Evolutionary conservation across 2,329 filamentous ascomycete genomes (phyloP).

Genomic region (Aureobasidium sp.): DNA sequence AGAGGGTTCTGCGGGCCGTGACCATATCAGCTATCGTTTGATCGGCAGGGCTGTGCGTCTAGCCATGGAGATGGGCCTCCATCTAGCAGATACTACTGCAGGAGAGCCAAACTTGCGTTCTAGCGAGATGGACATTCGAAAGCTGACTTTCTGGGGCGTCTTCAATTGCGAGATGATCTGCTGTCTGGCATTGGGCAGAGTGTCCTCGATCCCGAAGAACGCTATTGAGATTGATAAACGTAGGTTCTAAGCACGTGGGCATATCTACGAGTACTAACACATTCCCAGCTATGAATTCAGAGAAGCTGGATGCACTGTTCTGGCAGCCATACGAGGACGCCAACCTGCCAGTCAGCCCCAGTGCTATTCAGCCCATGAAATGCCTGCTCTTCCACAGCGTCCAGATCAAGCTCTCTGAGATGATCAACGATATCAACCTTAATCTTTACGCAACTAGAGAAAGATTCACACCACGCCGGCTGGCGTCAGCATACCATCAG

Average conservation of each 20-base stretch:
- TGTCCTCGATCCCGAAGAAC: slow-evolving; percentile 40
- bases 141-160: slow-evolving; percentile 46
- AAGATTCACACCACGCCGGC: slow-evolving; percentile 54
- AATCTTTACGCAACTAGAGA: slow-evolving; percentile 63
- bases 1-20: slow-evolving; percentile 59
- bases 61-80: slow-evolving; percentile 63
- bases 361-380: slow-evolving; percentile 59
- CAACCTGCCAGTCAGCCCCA: slow-evolving; percentile 42
- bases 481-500: slow-evolving; percentile 57
- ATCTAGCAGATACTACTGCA: slow-evolving; percentile 37
- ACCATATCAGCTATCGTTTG: slow-evolving; percentile 66
- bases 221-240: slow-evolving; percentile 42
- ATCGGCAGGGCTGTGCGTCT: slow-evolving; percentile 64
- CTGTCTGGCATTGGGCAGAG: slow-evolving; percentile 39
- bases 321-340: slow-evolving; percentile 33
- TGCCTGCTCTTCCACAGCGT: slow-evolving; percentile 35
- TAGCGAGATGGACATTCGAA: slow-evolving; percentile 41
- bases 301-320: slow-evolving; percentile 22
- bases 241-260: slow-evolving; percentile 21
- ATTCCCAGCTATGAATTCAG: slow-evolving; percentile 1
- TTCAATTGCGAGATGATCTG: slow-evolving; percentile 44
- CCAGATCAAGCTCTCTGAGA: slow-evolving; percentile 64
- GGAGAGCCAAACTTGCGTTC: slow-evolving; percentile 26
- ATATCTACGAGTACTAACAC: neutral
- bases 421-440: slow-evolving; percentile 63